Evolutionary conservation across 106 monocot species (phyloP).

Genomic region (Dendrobium catenatum): DNA sequence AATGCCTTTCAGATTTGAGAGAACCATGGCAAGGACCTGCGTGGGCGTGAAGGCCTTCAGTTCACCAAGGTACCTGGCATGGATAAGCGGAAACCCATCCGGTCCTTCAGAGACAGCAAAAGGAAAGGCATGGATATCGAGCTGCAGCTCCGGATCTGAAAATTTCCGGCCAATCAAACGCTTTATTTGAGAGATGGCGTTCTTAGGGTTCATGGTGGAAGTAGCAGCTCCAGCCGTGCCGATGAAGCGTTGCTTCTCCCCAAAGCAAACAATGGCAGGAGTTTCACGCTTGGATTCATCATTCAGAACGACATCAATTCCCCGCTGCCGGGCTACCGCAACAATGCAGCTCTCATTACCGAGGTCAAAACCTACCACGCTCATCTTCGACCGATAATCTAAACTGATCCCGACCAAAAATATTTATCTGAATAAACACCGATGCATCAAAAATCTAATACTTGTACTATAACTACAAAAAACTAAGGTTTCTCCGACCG

Average conservation of each 20-base stretch:
- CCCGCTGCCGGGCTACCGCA: slow-evolving; percentile 60
- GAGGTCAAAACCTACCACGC: slow-evolving; percentile 68
- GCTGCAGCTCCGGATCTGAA: slow-evolving; percentile 43
- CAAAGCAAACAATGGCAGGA: slow-evolving; percentile 49
- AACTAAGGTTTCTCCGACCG: background rate
- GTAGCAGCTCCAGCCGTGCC: slow-evolving; percentile 58
- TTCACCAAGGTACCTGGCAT: slow-evolving; percentile 45
- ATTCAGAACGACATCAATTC: slow-evolving; percentile 68
- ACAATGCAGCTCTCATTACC: slow-evolving; percentile 68
- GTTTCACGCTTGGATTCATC: slow-evolving; percentile 76
- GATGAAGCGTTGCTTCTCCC: slow-evolving; percentile 60
- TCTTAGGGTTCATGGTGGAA: slow-evolving; percentile 46
- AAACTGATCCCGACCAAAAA: background rate
- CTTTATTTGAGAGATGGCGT: slow-evolving; percentile 54
- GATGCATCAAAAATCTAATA: background rate
- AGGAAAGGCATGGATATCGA: slow-evolving; percentile 31
- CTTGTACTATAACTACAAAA: background rate
- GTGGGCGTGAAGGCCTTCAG: slow-evolving; percentile 38
- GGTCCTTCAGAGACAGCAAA: slow-evolving; percentile 36
- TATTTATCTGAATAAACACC: background rate
- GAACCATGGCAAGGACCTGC: slow-evolving; percentile 56
- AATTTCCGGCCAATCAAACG: slow-evolving; percentile 50
- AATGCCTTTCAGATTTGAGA: slow-evolving; percentile 46
- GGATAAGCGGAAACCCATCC: slow-evolving; percentile 50
- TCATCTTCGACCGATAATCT: slow-evolving; percentile 13